These are phyloP conservation scores for Fusarium nurragi DNA, from an alignment of 2,329 filamentous ascomycete species.

Conservation along the genomic window DNA sequence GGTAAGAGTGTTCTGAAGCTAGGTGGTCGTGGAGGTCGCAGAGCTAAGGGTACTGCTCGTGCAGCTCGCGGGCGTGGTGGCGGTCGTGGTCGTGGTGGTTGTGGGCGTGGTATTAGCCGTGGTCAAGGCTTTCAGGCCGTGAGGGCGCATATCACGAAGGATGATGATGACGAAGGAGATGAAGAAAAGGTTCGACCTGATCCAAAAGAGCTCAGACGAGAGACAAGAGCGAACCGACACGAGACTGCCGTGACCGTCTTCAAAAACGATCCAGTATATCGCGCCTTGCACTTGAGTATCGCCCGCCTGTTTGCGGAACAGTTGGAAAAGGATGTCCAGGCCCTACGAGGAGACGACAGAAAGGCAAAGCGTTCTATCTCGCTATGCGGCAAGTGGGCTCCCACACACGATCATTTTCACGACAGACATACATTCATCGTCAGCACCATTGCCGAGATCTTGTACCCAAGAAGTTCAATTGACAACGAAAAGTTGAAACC, in stretches of 20 bases:
- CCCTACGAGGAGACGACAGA: constrained; percentile 53
- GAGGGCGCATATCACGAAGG: not conserved
- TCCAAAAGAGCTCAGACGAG: constrained; percentile 40
- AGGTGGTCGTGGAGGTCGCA: constrained; percentile 10
- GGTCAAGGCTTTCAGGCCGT: not conserved
- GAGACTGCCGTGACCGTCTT: constrained; percentile 54
- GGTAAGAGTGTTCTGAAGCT: constrained; percentile 31
- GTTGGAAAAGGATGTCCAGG: constrained; percentile 57
- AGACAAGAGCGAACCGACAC: constrained; percentile 53
- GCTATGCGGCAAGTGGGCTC: constrained; percentile 69
- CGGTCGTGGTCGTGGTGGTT: not conserved
- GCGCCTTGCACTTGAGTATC: constrained; percentile 61
- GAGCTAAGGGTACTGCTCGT: not conserved
- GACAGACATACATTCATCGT: constrained; percentile 67
- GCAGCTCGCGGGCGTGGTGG: not conserved
- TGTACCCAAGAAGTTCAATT: constrained; percentile 53
- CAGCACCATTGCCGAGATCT: constrained; percentile 65
- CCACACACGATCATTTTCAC: constrained; percentile 63
- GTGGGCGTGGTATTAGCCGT: not conserved
- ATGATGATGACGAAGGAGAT: not conserved
- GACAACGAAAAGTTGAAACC: constrained; percentile 45
- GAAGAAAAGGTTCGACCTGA: not conserved
- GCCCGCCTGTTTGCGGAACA: constrained; percentile 67
- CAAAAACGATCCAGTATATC: constrained; percentile 57
- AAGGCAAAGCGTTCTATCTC: constrained; percentile 58